phyloP scores from a whole-genome alignment of 2,329 filamentous ascomycete species.

The Ophiognomonia clavigignenti-juglandacearum region DNA sequence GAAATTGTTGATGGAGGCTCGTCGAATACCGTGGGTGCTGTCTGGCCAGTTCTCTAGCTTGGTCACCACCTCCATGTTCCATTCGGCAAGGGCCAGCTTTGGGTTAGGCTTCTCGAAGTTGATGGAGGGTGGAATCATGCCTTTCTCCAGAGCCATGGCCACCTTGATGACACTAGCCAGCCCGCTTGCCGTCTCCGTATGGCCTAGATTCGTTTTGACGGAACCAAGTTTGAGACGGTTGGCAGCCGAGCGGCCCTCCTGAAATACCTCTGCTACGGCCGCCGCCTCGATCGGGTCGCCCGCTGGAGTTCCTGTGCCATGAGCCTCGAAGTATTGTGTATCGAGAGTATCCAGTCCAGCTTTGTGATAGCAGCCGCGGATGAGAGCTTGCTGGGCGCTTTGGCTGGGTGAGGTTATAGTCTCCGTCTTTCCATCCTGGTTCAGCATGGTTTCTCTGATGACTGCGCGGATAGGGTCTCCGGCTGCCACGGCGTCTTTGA shows the following conservation, averaged over 20 bases:
- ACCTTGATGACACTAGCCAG: constrained; percentile 25
- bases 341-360: too few relatives aligned
- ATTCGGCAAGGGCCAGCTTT: constrained; percentile 25
- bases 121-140: constrained; percentile 21
- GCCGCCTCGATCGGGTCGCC: constrained; percentile 37
- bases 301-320: constrained; percentile 33
- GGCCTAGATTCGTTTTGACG: constrained; percentile 27
- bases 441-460: too few relatives aligned
- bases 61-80: constrained; percentile 21
- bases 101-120: constrained; percentile 21
- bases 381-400: too few relatives aligned
- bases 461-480: too few relatives aligned
- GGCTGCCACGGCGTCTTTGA: too few relatives aligned
- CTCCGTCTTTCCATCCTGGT: too few relatives aligned
- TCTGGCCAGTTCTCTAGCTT: constrained; percentile 9
- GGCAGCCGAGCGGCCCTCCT: constrained; percentile 15
- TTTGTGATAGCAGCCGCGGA: too few relatives aligned
- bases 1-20: constrained; percentile 27
- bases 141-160: constrained; percentile 20
- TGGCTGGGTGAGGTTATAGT: too few relatives aligned
- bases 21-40: constrained; percentile 10
- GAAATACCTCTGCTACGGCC: constrained; percentile 29
- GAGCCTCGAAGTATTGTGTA: too few relatives aligned
- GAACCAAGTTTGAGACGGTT: constrained; percentile 21
- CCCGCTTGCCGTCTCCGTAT: constrained; percentile 24